Percentiles rank a stretch among this genome's conserved stretches.
These are phyloP conservation scores for Deuterostichococcus epilithicus DNA, from an alignment of 139 green algal genomes.

Conservation along the genomic window DNA sequence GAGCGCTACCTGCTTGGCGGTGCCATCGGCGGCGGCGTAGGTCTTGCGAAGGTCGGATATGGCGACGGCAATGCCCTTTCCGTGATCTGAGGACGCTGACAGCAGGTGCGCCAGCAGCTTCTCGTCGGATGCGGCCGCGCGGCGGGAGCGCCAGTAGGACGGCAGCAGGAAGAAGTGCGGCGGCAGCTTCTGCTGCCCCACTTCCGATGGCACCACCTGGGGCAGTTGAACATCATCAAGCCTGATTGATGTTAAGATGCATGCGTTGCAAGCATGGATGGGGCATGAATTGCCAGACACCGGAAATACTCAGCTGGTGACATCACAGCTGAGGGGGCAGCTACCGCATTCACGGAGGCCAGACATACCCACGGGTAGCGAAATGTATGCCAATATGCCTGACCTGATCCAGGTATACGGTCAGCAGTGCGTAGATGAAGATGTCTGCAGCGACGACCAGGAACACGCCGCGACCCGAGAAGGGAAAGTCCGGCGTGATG, in stretches of 20 bases:
- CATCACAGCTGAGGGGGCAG: no score
- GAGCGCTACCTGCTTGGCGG: slow-evolving; percentile 15
- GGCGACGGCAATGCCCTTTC: slow-evolving; percentile 11
- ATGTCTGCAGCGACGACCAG: slow-evolving; percentile 58
- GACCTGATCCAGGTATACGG: slow-evolving; percentile 70
- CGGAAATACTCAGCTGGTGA: no score
- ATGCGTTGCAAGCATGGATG: no score
- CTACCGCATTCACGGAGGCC: no score
- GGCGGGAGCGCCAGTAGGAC: slow-evolving; percentile 21
- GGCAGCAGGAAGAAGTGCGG: slow-evolving; percentile 27
- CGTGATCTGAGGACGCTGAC: neutral
- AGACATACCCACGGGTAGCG: no score
- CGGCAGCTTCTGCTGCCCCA: slow-evolving; percentile 25
- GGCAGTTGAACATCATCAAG: neutral
- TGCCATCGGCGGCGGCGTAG: slow-evolving; percentile 30
- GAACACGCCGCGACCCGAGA: slow-evolving; percentile 52
- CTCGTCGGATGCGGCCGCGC: neutral
- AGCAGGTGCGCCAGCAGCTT: neutral
- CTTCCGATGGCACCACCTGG: slow-evolving; percentile 33
- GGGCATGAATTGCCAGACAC: no score
- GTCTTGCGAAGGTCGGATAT: slow-evolving; percentile 33
- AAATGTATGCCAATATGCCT: no score
- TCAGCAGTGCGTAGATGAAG: slow-evolving; percentile 46
- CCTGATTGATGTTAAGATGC: no score
- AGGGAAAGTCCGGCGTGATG: slow-evolving; percentile 41